Evolutionary conservation across 192 early-diverging fungal species (phyloP).

Genomic region (Linderina pennispora): DNA sequence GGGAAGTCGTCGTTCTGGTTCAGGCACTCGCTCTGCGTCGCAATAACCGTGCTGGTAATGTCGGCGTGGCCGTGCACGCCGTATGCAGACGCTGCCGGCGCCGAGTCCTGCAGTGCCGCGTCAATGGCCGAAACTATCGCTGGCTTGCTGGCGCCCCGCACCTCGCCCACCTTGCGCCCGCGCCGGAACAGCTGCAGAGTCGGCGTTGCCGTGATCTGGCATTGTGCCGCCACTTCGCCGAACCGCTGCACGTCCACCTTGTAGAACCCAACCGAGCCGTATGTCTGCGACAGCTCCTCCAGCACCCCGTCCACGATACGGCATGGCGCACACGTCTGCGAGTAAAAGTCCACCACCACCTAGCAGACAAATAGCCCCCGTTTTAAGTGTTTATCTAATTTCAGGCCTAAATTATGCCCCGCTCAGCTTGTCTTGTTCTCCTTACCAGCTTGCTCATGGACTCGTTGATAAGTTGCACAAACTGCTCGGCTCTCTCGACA

Average conservation of each 20-base stretch:
- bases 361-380: neutral
- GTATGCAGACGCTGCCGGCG: constrained; percentile 21
- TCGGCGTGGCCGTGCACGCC: constrained; percentile 54
- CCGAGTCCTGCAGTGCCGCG: constrained; percentile 11
- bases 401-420: too few relatives aligned
- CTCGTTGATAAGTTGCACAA: constrained; percentile 35
- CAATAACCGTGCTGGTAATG: constrained; percentile 56
- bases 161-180: constrained; percentile 65
- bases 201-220: constrained; percentile 36
- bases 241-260: constrained; percentile 37
- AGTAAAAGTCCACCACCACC: constrained; percentile 45
- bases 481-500: constrained; percentile 34
- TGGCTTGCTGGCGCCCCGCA: constrained; percentile 73
- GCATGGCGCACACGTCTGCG: constrained; percentile 41
- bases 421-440: too few relatives aligned
- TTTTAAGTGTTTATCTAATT: neutral
- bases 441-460: constrained; percentile 34
- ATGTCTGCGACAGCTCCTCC: constrained; percentile 10
- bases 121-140: constrained; percentile 65
- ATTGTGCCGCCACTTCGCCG: constrained; percentile 27
- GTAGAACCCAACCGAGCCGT: constrained; percentile 32
- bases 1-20: constrained; percentile 79
- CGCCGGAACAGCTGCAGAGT: constrained; percentile 60
- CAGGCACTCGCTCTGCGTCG: constrained; percentile 73
- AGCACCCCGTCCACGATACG: constrained; percentile 22